A percentile compares a stretch with the other conserved stretches of the same genome.
phyloP scores from a whole-genome alignment of 805 yeast genomes.

The Saccharomycopsis microspora region DNA sequence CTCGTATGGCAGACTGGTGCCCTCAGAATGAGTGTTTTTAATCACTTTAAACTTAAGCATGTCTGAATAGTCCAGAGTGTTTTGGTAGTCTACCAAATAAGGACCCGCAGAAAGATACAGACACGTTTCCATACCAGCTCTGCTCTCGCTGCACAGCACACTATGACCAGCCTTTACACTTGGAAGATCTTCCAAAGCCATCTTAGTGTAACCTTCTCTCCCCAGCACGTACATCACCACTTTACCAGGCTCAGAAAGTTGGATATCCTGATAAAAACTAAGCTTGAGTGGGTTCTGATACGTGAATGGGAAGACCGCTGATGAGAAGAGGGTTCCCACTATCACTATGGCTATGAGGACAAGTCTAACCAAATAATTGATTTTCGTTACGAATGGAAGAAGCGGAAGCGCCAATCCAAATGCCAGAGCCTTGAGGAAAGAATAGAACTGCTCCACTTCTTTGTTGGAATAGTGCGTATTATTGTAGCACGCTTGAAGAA shows the following conservation, averaged over 20 bases:
- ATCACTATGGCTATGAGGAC: conserved; percentile 29
- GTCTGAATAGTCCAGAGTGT: conserved; percentile 25
- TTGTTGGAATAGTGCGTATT: conserved; percentile 54
- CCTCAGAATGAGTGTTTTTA: conserved; percentile 28
- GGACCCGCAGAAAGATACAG: conserved; percentile 39
- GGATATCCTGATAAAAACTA: conserved; percentile 53
- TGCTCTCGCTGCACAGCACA: conserved; percentile 25
- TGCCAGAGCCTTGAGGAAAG: conserved; percentile 25
- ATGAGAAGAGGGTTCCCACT: conserved; percentile 27
- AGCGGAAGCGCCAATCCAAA: conserved; percentile 36
- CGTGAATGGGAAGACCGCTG: conserved; percentile 47
- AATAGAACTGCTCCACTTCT: conserved; percentile 30
- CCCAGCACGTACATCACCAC: not conserved
- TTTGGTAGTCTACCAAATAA: conserved; percentile 28
- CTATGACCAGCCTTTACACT: conserved; percentile 32
- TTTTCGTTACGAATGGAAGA: conserved; percentile 58
- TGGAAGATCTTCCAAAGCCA: conserved; percentile 51
- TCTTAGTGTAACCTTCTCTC: conserved; percentile 20
- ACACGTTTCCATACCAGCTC: conserved; percentile 44
- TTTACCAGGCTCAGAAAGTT: conserved; percentile 25
- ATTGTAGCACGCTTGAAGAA: conserved; percentile 58
- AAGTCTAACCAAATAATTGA: conserved; percentile 40
- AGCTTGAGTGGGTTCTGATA: conserved; percentile 56
- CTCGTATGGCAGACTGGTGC: conserved; percentile 38
- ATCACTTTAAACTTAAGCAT: conserved; percentile 41